Base-by-base conservation (phyloP, 2,329 filamentous ascomycete species). In the Venturia pyrina region DNA sequence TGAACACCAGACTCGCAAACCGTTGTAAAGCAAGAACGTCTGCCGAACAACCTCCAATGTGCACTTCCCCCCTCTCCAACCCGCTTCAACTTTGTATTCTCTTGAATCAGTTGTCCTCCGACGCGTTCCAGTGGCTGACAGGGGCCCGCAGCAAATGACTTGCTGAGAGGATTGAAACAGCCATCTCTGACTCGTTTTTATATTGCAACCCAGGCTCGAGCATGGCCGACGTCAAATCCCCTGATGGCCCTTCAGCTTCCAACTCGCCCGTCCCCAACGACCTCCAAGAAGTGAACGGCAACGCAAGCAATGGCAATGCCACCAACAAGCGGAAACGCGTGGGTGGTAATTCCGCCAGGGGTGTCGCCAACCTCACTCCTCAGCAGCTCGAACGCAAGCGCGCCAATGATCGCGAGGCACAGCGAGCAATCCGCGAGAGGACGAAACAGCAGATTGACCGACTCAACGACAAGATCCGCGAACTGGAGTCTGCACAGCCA, bases 381-480 rank as follows among this genome's bases (percentile, higher is more conserved):
- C 89, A 93, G 68, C 93, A 96, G 77, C 84, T 96, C 67, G 90
- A 89, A 40, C 89, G 92, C 76, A 97, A 96, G 80, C 84, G 93
- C 69, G 90, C 91, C 72, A 96, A 96, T 83, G 91, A 96, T 74
- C 87, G 91, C 66, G 90, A 96, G 75, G 91, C 91, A 40, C 91
- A 96, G 75, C 85, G 91, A 62, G 90, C 90, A 48, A 95, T 96
- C 67, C 84, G 91, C 53, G 89, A 93, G 78, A 85, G 91, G 65
- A 95, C 90, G 37, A 91, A 88, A 77, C 85, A 86, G 66, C 89
- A 90, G 75, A 95, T 95, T 70, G 89, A 93, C 73, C 79, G 78
- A 7, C 80, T 95, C 67, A 89, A 95, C 75, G 82, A 81, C 67
- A 83, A 85, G 68, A 92, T 96, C 68, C 81, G 84, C 65, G 89